Percentiles rank a stretch among this genome's conserved stretches.
Evolutionary conservation across 1,284 basidiomycete genomes (phyloP).

Genomic region (Violaceomyces palustris): DNA sequence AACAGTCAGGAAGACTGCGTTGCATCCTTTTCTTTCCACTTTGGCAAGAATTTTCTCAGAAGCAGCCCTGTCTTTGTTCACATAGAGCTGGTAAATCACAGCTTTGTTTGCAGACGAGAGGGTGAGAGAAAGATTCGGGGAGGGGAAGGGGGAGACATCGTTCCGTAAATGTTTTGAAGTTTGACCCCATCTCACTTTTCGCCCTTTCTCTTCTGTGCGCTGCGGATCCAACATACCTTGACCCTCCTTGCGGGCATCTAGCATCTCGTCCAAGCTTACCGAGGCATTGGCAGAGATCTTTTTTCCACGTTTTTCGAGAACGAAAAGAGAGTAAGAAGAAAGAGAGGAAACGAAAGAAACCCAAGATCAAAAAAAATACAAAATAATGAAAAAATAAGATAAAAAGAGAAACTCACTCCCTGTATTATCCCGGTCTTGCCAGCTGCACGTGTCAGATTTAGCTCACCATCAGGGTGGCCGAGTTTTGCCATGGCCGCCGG

Average conservation of each 20-base stretch:
- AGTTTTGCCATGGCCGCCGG: conserved; percentile 83
- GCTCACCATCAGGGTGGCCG: conserved; percentile 85
- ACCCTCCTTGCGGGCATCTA: conserved; percentile 58
- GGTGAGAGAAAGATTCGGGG: background rate
- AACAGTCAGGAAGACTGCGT: conserved; percentile 81
- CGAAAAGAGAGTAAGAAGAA: conserved; percentile 52
- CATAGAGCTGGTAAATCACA: conserved; percentile 63
- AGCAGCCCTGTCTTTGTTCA: conserved; percentile 66
- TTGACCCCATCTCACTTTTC: conserved; percentile 50
- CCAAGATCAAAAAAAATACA: no score
- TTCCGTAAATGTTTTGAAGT: no score
- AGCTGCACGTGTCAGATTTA: conserved; percentile 75
- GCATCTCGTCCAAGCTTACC: conserved; percentile 68
- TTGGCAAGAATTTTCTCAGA: conserved; percentile 70
- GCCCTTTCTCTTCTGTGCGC: no score
- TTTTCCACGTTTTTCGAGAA: no score
- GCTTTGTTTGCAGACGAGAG: conserved; percentile 1
- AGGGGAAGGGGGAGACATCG: conserved; percentile 75
- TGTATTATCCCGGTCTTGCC: conserved; percentile 72
- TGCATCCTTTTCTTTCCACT: conserved; percentile 66
- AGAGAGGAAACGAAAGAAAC: conserved; percentile 12
- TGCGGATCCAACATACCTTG: conserved; percentile 56
- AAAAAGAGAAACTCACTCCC: conserved; percentile 62
- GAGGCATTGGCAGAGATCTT: conserved; percentile 82
- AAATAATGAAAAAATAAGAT: no score